Conservation (phyloP, 306 rosid genomes). For the Begonia masoniana region DNA sequence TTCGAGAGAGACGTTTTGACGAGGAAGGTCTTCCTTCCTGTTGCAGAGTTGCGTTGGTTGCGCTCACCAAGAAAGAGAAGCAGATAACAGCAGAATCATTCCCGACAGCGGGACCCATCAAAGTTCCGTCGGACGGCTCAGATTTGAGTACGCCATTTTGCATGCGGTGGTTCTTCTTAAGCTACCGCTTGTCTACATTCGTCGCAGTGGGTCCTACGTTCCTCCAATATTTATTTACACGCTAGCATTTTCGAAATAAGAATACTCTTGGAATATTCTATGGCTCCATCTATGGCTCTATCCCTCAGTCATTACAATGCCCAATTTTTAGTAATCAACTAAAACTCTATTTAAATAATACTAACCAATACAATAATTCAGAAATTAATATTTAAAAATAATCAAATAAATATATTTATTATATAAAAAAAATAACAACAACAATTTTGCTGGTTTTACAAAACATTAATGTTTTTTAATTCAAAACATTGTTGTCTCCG, state of each 20-base stretch:
- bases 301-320: too few species aligned
- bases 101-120: constrained; percentile 19
- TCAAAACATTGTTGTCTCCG: too few species aligned
- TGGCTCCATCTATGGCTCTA: too few species aligned
- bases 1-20: constrained; percentile 1
- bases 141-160: constrained; percentile 22
- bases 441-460: too few species aligned
- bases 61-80: constrained; percentile 11
- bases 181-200: constrained; percentile 19
- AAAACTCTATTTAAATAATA: too few species aligned
- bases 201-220: constrained; percentile 5
- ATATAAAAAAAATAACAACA: too few species aligned
- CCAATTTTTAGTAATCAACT: too few species aligned
- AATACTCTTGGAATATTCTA: too few species aligned
- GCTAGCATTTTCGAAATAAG: not conserved
- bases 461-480: too few species aligned
- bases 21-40: constrained; percentile 1
- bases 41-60: constrained; percentile 14
- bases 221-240: not conserved
- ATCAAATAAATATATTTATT: too few species aligned
- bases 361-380: too few species aligned
- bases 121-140: constrained; percentile 27
- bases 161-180: constrained; percentile 20
- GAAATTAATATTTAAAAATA: too few species aligned
- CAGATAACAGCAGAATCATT: constrained; percentile 9